phyloP scores from a whole-genome alignment of 176 grass and related monocot species.

The Oryza coarctata region DNA sequence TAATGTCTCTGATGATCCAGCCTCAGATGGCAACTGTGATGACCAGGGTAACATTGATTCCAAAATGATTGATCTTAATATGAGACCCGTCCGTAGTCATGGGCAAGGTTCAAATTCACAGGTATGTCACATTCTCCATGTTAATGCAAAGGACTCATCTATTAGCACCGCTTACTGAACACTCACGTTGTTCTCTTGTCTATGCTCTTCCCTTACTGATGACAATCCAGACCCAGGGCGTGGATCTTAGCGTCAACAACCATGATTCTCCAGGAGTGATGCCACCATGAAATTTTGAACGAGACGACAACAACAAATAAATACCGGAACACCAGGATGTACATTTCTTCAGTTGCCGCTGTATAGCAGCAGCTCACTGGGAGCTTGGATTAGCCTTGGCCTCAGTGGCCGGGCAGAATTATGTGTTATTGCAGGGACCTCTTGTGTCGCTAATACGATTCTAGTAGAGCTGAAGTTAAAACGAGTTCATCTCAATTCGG shows the following conservation, averaged over 20 bases:
- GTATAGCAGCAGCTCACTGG: slow-evolving; percentile 7
- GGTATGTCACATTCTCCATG: slow-evolving; percentile 37
- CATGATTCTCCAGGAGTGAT: slow-evolving; percentile 66
- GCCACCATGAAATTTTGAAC: slow-evolving; percentile 52
- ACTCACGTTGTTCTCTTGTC: neutral
- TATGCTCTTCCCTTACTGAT: slow-evolving; percentile 26
- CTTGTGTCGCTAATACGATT: slow-evolving; percentile 1
- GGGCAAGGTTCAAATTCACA: slow-evolving; percentile 82
- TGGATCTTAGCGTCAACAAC: slow-evolving; percentile 51
- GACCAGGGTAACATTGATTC: slow-evolving; percentile 70
- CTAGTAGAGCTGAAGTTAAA: slow-evolving; percentile 31
- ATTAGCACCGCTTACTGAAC: neutral
- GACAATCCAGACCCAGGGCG: slow-evolving; percentile 56
- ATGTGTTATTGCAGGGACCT: slow-evolving; percentile 9
- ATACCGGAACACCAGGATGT: slow-evolving; percentile 17
- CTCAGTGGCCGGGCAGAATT: neutral
- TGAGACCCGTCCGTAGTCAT: slow-evolving; percentile 57
- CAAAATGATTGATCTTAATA: slow-evolving; percentile 96
- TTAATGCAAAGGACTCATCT: neutral
- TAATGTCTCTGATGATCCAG: slow-evolving; percentile 41
- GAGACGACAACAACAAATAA: slow-evolving; percentile 36
- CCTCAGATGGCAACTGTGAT: slow-evolving; percentile 45
- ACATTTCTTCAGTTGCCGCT: slow-evolving; percentile 34
- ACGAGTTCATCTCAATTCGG: slow-evolving; percentile 30
- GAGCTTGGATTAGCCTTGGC: slow-evolving; percentile 25